These are phyloP conservation scores for Sugiyamaella neomexicana DNA, from an alignment of 1,139 yeast species.

Conservation along the genomic window DNA sequence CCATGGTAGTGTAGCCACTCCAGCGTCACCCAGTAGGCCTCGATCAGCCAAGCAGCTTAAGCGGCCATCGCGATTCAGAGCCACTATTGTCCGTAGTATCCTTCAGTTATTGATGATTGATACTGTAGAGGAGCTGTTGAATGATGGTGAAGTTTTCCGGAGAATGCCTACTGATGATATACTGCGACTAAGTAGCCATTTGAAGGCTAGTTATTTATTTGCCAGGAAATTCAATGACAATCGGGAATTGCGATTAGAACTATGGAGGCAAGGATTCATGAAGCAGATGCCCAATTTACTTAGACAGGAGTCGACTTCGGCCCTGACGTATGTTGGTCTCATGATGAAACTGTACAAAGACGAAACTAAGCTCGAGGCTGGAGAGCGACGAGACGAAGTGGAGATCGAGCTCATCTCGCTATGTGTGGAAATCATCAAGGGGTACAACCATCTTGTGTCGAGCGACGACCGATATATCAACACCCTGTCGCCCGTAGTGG, in stretches of 20 bases:
- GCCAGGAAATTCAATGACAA: conserved; percentile 87
- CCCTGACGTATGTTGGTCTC: conserved; percentile 81
- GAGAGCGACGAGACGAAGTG: conserved; percentile 46
- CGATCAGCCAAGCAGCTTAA: not conserved
- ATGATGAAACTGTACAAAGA: conserved; percentile 81
- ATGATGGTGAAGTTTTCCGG: conserved; percentile 65
- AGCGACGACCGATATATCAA: conserved; percentile 74
- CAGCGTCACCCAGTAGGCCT: conserved; percentile 5
- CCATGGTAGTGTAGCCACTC: not conserved
- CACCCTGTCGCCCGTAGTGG: conserved; percentile 91
- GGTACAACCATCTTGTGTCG: conserved; percentile 69
- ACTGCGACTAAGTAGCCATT: conserved; percentile 56
- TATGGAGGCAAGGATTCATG: conserved; percentile 91
- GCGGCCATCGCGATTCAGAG: conserved; percentile 50
- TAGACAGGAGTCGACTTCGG: conserved; percentile 87
- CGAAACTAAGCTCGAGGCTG: conserved; percentile 43
- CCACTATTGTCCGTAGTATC: conserved; percentile 89
- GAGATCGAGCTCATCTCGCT: conserved; percentile 63
- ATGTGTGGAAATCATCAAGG: conserved; percentile 65
- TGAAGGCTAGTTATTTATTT: conserved; percentile 73
- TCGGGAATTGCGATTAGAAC: conserved; percentile 76
- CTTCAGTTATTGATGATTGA: conserved; percentile 87
- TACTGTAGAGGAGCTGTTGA: conserved; percentile 72
- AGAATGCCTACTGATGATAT: conserved; percentile 66
- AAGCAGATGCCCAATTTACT: conserved; percentile 88